Evolutionary conservation across 208 protist genomes (phyloP).

Genomic region (Balamuthia mandrillaris): DNA sequence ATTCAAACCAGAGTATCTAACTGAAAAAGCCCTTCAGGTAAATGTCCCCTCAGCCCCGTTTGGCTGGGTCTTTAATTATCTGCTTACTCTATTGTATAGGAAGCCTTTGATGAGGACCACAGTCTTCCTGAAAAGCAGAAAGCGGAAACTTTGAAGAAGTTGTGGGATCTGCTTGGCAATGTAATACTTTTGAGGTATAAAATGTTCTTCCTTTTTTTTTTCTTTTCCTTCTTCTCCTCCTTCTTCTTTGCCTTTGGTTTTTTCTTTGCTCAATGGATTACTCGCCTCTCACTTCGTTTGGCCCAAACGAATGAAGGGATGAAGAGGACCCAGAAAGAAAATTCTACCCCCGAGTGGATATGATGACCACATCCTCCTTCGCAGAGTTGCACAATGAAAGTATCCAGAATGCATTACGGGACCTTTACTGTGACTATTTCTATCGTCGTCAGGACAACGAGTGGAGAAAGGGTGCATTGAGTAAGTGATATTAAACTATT

Average conservation of each 20-base stretch:
- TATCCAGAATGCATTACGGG: slow-evolving; percentile 41
- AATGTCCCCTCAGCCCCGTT: not conserved
- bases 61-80: not conserved
- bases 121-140: not conserved
- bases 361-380: slow-evolving; percentile 57
- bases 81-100: not conserved
- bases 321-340: slow-evolving; percentile 42
- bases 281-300: not conserved
- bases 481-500: no score
- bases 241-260: not conserved
- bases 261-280: not conserved
- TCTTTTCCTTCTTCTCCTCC: not conserved
- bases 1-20: slow-evolving; percentile 55
- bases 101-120: slow-evolving; percentile 14
- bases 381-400: slow-evolving; percentile 42
- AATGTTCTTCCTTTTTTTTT: not conserved
- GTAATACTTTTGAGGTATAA: slow-evolving; percentile 47
- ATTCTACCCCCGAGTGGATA: slow-evolving; percentile 64
- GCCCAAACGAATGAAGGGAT: not conserved
- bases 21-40: slow-evolving; percentile 26
- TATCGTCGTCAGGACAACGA: slow-evolving; percentile 38
- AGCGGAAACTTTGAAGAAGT: not conserved
- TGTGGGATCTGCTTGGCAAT: slow-evolving; percentile 45
- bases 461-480: slow-evolving; percentile 18
- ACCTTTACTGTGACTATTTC: slow-evolving; percentile 66